Evolutionary conservation across 139 green algal species (phyloP).

Genomic region (Protoeuglena noctilucae): DNA sequence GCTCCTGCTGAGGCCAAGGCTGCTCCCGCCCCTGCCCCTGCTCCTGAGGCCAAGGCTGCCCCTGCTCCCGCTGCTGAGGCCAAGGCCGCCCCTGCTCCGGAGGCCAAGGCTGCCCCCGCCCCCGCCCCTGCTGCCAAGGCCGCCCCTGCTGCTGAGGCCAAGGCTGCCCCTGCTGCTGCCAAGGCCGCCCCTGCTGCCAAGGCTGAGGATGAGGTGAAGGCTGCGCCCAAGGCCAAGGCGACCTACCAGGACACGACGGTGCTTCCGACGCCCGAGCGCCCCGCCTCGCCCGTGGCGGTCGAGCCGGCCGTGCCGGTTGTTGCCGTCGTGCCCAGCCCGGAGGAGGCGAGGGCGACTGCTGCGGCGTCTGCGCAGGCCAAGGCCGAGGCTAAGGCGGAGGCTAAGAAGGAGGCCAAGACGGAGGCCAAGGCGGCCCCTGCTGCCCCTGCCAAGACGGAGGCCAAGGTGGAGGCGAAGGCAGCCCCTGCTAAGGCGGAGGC

Average conservation of each 20-base stretch:
- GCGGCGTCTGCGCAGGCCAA: background rate
- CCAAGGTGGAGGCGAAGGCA: conserved; percentile 11
- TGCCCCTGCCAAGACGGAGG: conserved; percentile 10
- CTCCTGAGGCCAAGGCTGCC: conserved; percentile 1
- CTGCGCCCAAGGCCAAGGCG: conserved; percentile 6
- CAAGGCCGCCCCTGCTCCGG: background rate
- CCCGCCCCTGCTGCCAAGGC: too few species aligned
- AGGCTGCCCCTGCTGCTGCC: too few species aligned
- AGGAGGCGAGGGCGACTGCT: background rate
- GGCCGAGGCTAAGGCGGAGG: conserved; percentile 6
- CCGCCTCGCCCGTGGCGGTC: conserved; percentile 1
- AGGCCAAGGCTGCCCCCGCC: background rate
- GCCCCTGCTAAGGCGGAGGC: background rate
- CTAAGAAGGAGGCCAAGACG: conserved; percentile 1
- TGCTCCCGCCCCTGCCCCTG: background rate
- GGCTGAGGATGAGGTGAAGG: conserved; percentile 5
- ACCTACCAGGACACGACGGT: background rate
- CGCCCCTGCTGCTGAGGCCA: too few species aligned
- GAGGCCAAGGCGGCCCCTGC: conserved; percentile 3
- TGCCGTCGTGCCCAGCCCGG: conserved; percentile 2
- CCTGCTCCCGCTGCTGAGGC: background rate
- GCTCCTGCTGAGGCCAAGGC: too few species aligned
- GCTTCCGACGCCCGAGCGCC: background rate
- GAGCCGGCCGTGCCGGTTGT: conserved; percentile 13
- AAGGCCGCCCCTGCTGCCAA: conserved; percentile 9